Evolutionary conservation across 1,284 basidiomycete species (phyloP).

Genomic region (Xanthoconium separans): DNA sequence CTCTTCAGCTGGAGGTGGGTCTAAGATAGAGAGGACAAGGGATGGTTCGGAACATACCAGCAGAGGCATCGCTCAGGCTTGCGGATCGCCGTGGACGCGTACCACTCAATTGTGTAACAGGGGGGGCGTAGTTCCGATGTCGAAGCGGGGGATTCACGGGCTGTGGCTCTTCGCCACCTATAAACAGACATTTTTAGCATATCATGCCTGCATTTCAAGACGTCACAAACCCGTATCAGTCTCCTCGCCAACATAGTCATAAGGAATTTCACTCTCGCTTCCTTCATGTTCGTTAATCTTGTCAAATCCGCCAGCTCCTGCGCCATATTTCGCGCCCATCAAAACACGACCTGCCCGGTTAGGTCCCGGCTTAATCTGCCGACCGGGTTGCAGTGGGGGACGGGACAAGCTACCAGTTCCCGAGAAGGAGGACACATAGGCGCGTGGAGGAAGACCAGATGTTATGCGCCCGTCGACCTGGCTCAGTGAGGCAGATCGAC

Average conservation of each 20-base stretch:
- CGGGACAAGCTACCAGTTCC: slow-evolving; percentile 22
- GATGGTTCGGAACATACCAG: slow-evolving; percentile 34
- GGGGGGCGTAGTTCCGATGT: slow-evolving; percentile 28
- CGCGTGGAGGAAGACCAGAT: slow-evolving; percentile 31
- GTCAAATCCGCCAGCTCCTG: slow-evolving; percentile 27
- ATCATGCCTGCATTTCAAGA: neutral
- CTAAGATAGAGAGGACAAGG: slow-evolving; percentile 9
- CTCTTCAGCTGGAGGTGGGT: slow-evolving; percentile 23
- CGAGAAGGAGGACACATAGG: slow-evolving; percentile 30
- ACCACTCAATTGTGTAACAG: slow-evolving; percentile 19
- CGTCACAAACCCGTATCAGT: slow-evolving; percentile 32
- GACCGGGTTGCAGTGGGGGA: slow-evolving; percentile 31
- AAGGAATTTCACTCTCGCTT: slow-evolving; percentile 28
- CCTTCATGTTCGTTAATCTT: slow-evolving; percentile 37
- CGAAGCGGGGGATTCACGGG: slow-evolving; percentile 22
- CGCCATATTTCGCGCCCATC: slow-evolving; percentile 36
- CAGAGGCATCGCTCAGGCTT: slow-evolving; percentile 62
- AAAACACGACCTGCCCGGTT: slow-evolving; percentile 35
- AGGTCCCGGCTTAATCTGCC: slow-evolving; percentile 38
- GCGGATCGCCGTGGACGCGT: slow-evolving; percentile 63
- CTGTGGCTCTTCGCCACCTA: slow-evolving; percentile 32
- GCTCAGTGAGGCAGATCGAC: slow-evolving; percentile 32
- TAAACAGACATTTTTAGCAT: slow-evolving; percentile 1
- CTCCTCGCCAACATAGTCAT: slow-evolving; percentile 31
- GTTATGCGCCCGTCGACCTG: slow-evolving; percentile 36